phyloP scores from a whole-genome alignment of 495 filamentous ascomycete genomes.

The Xylona heveae region DNA sequence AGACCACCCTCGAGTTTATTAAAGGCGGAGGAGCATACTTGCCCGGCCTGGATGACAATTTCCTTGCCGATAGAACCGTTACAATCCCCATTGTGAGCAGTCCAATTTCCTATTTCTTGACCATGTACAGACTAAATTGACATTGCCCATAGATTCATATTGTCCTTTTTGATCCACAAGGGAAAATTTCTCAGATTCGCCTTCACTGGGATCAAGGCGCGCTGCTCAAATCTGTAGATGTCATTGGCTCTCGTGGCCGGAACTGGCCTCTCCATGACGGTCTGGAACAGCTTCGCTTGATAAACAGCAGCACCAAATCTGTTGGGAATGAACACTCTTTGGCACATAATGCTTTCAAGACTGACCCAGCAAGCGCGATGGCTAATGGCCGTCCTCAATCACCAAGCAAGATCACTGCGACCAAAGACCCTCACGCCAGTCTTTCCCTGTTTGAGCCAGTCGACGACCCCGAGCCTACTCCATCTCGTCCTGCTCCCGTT shows the following conservation, averaged over 20 bases:
- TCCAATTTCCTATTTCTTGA: no score
- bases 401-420: slow-evolving; percentile 24
- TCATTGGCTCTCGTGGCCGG: slow-evolving; percentile 71
- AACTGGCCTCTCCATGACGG: slow-evolving; percentile 91
- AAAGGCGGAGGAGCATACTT: slow-evolving; percentile 70
- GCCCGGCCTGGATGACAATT: slow-evolving; percentile 83
- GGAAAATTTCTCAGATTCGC: slow-evolving; percentile 66
- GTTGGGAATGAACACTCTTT: no score
- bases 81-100: slow-evolving; percentile 69
- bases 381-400: slow-evolving; percentile 16
- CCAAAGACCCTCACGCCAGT: slow-evolving; percentile 52
- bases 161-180: slow-evolving; percentile 54
- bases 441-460: slow-evolving; percentile 48
- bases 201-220: slow-evolving; percentile 91
- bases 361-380: no score
- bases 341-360: no score
- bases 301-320: slow-evolving; percentile 27
- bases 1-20: slow-evolving; percentile 67
- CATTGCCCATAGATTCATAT: slow-evolving; percentile 50
- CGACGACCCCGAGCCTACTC: slow-evolving; percentile 23
- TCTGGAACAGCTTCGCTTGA: slow-evolving; percentile 60
- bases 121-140: slow-evolving; percentile 3
- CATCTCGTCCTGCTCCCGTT: slow-evolving; percentile 16
- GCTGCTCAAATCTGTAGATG: slow-evolving; percentile 76
- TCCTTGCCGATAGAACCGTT: slow-evolving; percentile 64